Evolutionary conservation across 2,329 filamentous ascomycete species (phyloP).

Genomic region (Scleromitrula shiraiana): DNA sequence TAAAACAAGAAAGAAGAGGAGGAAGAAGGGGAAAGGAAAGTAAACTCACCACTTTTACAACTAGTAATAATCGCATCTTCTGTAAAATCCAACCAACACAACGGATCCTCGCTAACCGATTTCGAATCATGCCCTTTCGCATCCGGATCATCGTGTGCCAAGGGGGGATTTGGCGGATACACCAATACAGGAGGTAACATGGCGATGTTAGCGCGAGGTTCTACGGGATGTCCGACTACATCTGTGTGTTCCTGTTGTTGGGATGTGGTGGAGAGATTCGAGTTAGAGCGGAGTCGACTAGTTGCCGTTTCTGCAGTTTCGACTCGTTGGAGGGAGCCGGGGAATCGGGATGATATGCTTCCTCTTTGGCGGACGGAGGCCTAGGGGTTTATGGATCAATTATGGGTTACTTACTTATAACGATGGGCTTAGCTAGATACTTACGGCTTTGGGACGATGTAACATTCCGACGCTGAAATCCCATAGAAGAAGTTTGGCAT

Average conservation of each 20-base stretch:
- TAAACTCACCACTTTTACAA: constrained; percentile 70
- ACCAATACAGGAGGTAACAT: constrained; percentile 88
- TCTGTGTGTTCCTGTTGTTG: constrained; percentile 39
- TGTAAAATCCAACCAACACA: constrained; percentile 89
- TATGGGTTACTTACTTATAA: constrained; percentile 18
- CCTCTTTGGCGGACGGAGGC: constrained; percentile 48
- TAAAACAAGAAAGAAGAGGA: neutral
- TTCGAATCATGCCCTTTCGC: constrained; percentile 38
- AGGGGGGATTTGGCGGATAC: constrained; percentile 27
- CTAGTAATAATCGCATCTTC: constrained; percentile 89
- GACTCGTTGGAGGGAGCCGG: constrained; percentile 42
- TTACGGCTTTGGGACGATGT: constrained; percentile 75
- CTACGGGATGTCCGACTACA: constrained; percentile 68
- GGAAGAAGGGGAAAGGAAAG: neutral
- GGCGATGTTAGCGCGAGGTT: constrained; percentile 74
- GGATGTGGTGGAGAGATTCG: constrained; percentile 47
- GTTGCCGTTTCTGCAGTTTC: constrained; percentile 51
- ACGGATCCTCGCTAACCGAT: constrained; percentile 73
- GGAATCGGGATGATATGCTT: constrained; percentile 42
- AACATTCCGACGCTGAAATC: constrained; percentile 98
- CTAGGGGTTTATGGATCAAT: constrained; percentile 26
- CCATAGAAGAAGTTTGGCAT: constrained; percentile 85
- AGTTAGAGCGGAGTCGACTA: constrained; percentile 61
- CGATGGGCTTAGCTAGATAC: constrained; percentile 31
- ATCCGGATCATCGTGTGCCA: neutral